Conservation (phyloP, 371 early-diverging fungal genomes). For the Actinomortierella wolfii region DNA sequence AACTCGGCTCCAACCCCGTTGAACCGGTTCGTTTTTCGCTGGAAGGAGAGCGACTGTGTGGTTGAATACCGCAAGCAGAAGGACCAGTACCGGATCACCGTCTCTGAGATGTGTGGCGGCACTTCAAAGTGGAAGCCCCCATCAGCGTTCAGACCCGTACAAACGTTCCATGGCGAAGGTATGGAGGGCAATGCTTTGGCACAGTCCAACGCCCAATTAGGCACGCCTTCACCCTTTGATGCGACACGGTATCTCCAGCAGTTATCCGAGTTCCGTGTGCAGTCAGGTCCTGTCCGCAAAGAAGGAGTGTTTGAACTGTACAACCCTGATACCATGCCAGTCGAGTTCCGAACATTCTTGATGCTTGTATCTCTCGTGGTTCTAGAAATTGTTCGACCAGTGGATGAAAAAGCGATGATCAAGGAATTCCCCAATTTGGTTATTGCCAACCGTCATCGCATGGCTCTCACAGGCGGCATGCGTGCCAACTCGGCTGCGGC, state of each 20-base stretch:
- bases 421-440: slow-evolving; percentile 16
- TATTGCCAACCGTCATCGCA: too few species aligned
- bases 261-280: slow-evolving; percentile 26
- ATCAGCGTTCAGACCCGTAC: slow-evolving; percentile 3
- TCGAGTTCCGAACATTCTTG: slow-evolving; percentile 27
- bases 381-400: slow-evolving; percentile 27
- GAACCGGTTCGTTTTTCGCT: slow-evolving; percentile 36
- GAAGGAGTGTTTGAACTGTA: slow-evolving; percentile 34
- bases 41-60: slow-evolving; percentile 40
- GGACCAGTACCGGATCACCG: slow-evolving; percentile 37
- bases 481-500: too few species aligned
- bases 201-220: neutral
- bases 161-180: slow-evolving; percentile 27
- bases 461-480: too few species aligned
- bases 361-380: slow-evolving; percentile 20
- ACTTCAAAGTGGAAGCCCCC: slow-evolving; percentile 33
- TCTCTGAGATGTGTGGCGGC: slow-evolving; percentile 40
- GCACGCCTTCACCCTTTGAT: slow-evolving; percentile 30
- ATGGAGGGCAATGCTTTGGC: slow-evolving; percentile 16
- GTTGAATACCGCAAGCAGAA: slow-evolving; percentile 36
- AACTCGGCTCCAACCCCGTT: too few species aligned
- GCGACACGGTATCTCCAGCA: slow-evolving; percentile 26
- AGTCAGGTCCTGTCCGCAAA: slow-evolving; percentile 34
- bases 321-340: slow-evolving; percentile 36
- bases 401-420: slow-evolving; percentile 23